Base-by-base conservation (phyloP, 768 basidiomycete genomes). In the Wakefieldia striispora region DNA sequence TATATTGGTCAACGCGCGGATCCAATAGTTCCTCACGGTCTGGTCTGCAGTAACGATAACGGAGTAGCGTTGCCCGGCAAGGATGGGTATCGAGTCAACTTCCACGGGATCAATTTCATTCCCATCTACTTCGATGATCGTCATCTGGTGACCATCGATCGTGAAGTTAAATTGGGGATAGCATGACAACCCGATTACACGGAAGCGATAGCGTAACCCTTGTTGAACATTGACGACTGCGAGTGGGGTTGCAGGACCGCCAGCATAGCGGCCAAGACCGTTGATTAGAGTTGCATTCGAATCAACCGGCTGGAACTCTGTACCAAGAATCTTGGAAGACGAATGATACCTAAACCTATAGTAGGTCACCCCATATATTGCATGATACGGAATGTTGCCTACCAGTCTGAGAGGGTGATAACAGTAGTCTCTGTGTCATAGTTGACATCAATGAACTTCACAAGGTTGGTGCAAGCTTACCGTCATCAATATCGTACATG, bases 11-110 rank as follows among this genome's bases (percentile, higher is more conserved):
- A 39, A 62, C 0, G 78, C 69, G 19, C 78, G 75, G 36, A 82
- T 68, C 80, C 80, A 84, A 60, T 83, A 84, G 57, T 81, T 84
- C 6, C 63, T 70, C 20, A 75, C 55, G 0, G 70, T 56, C 44
- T 80, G 72, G 53, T 78, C 62, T 13, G 80, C 76, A 9, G 62
- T 68, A 14, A 80, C 57, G 6, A 82, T 67, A 33, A 76, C 62
- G 12, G 76, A 78, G 54, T 77, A 74, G 7, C 71, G 70, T 45
- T 77, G 76, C 17, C 23, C 23, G 6, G 23, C 23, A 23, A 23
- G 23, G 23, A 23, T 23, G 23, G 23, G 23, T 23, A 23, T 23
- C 23, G 23, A 23, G 23, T 23, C 23, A 23, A 23, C 23, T 23
- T 23, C 23, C 23, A 23, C 23, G 6, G 23, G 23, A 3, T 23